Base-by-base conservation (phyloP, 2,329 filamentous ascomycete genomes). In the Zymoseptoria crescenta region DNA sequence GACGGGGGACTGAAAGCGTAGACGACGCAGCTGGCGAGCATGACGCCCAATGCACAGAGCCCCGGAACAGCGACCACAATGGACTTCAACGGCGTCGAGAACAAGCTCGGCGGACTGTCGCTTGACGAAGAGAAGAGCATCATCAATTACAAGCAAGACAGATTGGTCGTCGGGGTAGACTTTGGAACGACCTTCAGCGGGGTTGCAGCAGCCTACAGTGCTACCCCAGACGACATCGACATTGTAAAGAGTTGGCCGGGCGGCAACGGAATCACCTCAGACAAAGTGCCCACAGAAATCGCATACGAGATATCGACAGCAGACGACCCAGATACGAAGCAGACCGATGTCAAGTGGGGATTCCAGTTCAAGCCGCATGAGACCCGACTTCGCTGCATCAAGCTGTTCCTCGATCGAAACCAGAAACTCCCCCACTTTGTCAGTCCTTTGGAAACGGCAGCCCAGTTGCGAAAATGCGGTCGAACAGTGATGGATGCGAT, bases 121-220 rank as follows among this genome's bases (percentile, higher is more conserved):
- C 58, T 67, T 16, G 57, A 52, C 19, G 54, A 54, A n/a, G 56
- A 59, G n/a, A 45, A 45, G 35, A 45, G 49, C 52, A 60, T 61
- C 59, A 49, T 49, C 56, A 21, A 52, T 21, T 48, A 49, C 21
- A 49, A 57, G 8, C 60, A 66, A 30, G 87, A 90, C 69, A 80
- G 86, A 57, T 74, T 91, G 65, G 88, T 91, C 66, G 87, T 92
- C 35, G 89, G 88, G 7, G 84, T 92, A 7, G 89, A 92, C 72
- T 92, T 92, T 75, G 89, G 89, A 13, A 92, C 89, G n/a, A 92
- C 88, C 1, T 92, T 89, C 70, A 89, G 86, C 50, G 88, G 87
- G 84, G 87, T 74, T 76, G 83, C 79, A 29, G 58, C 56, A n/a
- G 65, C 65, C 19, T 70, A 72, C 60, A 69, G 66, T 52, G 67